phyloP scores from a whole-genome alignment of 805 yeast genomes.

The Wickerhamiella qilinensis region DNA sequence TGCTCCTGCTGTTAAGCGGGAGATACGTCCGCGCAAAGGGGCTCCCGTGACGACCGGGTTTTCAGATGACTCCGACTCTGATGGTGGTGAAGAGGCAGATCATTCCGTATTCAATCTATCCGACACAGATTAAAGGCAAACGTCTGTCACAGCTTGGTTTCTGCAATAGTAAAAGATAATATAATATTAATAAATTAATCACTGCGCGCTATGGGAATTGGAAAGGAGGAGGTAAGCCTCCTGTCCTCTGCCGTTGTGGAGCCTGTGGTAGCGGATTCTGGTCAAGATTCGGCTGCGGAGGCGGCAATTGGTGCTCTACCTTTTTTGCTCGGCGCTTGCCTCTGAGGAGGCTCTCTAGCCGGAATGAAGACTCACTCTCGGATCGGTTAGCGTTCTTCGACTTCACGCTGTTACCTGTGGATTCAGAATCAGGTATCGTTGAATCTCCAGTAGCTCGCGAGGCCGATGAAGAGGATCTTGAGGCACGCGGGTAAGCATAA shows the following conservation, averaged over 20 bases:
- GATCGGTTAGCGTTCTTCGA: neutral
- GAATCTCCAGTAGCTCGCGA: conserved; percentile 2
- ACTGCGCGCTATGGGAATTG: conserved; percentile 10
- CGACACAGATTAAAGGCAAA: conserved; percentile 1
- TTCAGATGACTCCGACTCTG: neutral
- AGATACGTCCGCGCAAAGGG: neutral
- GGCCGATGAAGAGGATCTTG: neutral
- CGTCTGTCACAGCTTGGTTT: neutral
- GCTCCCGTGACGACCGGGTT: conserved; percentile 1
- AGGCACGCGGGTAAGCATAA: neutral
- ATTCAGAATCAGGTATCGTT: neutral
- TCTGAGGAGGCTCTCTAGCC: conserved; percentile 21
- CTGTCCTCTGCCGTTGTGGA: conserved; percentile 3
- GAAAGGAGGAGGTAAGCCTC: conserved; percentile 6
- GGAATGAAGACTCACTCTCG: conserved; percentile 18
- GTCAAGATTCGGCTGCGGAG: no score
- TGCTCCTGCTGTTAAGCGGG: neutral
- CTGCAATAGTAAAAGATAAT: neutral
- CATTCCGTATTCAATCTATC: neutral
- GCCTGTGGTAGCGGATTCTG: no score
- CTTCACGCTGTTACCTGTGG: conserved; percentile 1
- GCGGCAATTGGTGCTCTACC: no score
- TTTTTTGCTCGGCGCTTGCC: conserved; percentile 15
- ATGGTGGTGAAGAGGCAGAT: conserved; percentile 1
- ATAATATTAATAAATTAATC: neutral